Conservation (phyloP, 805 yeast species). For the Suhomyces kilbournensis region DNA sequence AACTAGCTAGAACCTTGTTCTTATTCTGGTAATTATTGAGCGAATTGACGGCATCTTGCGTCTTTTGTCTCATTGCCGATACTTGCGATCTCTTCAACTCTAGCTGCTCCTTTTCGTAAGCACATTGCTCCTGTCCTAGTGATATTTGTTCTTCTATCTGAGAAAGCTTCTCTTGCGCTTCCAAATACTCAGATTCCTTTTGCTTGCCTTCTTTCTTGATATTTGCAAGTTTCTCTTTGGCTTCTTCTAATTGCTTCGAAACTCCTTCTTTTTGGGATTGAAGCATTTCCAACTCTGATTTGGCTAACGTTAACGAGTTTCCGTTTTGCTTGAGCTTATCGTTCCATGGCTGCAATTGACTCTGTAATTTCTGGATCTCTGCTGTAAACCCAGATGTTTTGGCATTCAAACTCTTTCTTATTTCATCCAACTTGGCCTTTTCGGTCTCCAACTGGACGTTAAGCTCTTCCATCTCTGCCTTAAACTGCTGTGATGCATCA, state of each 20-base stretch:
- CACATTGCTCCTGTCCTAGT: slow-evolving; percentile 57
- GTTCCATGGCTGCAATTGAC: slow-evolving; percentile 79
- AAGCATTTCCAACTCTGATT: slow-evolving; percentile 62
- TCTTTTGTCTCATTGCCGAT: slow-evolving; percentile 53
- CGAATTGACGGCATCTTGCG: slow-evolving; percentile 63
- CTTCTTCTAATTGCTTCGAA: slow-evolving; percentile 42
- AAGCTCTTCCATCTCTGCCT: slow-evolving; percentile 45
- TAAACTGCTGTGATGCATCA: slow-evolving; percentile 43
- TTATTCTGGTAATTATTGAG: slow-evolving; percentile 60
- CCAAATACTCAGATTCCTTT: slow-evolving; percentile 45
- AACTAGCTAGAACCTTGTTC: slow-evolving; percentile 66
- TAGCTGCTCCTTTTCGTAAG: slow-evolving; percentile 46
- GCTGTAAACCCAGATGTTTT: slow-evolving; percentile 69
- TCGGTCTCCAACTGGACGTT: slow-evolving; percentile 49
- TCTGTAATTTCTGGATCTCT: slow-evolving; percentile 62
- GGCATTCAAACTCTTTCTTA: slow-evolving; percentile 63
- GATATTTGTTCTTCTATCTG: slow-evolving; percentile 53
- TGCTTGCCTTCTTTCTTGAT: slow-evolving; percentile 48
- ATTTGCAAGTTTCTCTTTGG: slow-evolving; percentile 43
- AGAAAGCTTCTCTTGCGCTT: slow-evolving; percentile 47
- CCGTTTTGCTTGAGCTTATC: slow-evolving; percentile 61
- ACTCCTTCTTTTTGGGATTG: slow-evolving; percentile 43
- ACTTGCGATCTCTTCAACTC: slow-evolving; percentile 55
- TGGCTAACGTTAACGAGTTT: slow-evolving; percentile 60
- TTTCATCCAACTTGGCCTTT: slow-evolving; percentile 53